Evolutionary conservation across 2,329 filamentous ascomycete genomes (phyloP).

Genomic region (Phialophora macrospora): DNA sequence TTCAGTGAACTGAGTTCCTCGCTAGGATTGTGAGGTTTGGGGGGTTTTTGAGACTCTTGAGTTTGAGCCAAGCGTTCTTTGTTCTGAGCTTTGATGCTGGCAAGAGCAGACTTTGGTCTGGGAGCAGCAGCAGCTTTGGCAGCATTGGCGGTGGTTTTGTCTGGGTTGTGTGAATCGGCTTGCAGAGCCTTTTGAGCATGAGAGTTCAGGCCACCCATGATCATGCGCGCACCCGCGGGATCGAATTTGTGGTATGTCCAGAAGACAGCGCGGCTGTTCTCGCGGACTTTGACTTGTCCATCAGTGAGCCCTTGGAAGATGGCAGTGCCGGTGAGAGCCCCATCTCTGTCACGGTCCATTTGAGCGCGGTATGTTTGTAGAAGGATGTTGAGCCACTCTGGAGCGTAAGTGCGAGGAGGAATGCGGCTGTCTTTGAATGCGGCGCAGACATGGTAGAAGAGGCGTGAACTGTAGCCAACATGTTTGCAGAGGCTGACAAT

Average conservation of each 20-base stretch:
- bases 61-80: slow-evolving; percentile 27
- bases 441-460: slow-evolving; percentile 82
- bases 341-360: slow-evolving; percentile 80
- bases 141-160: slow-evolving; percentile 33
- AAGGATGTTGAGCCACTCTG: slow-evolving; percentile 82
- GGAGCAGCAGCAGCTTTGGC: slow-evolving; percentile 23
- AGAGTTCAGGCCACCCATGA: slow-evolving; percentile 76
- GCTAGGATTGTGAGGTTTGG: slow-evolving; percentile 15
- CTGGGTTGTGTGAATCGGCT: slow-evolving; percentile 78
- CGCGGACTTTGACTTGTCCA: slow-evolving; percentile 86
- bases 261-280: slow-evolving; percentile 81
- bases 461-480: slow-evolving; percentile 76
- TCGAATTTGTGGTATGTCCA: slow-evolving; percentile 82
- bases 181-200: slow-evolving; percentile 80
- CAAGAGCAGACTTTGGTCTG: slow-evolving; percentile 36
- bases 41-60: slow-evolving; percentile 1
- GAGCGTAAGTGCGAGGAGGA: slow-evolving; percentile 76
- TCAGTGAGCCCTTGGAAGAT: slow-evolving; percentile 88
- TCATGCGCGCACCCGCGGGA: slow-evolving; percentile 78
- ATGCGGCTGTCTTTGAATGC: slow-evolving; percentile 94
- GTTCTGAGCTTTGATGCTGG: slow-evolving; percentile 36
- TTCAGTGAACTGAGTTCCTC: slow-evolving; percentile 24
- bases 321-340: slow-evolving; percentile 84
- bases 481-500: slow-evolving; percentile 81
- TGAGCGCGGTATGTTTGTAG: slow-evolving; percentile 77